Percentiles rank a stretch among this genome's conserved stretches.
These are phyloP conservation scores for Xylariaceae sp. DNA, from an alignment of 2,329 filamentous ascomycete species.

Conservation along the genomic window DNA sequence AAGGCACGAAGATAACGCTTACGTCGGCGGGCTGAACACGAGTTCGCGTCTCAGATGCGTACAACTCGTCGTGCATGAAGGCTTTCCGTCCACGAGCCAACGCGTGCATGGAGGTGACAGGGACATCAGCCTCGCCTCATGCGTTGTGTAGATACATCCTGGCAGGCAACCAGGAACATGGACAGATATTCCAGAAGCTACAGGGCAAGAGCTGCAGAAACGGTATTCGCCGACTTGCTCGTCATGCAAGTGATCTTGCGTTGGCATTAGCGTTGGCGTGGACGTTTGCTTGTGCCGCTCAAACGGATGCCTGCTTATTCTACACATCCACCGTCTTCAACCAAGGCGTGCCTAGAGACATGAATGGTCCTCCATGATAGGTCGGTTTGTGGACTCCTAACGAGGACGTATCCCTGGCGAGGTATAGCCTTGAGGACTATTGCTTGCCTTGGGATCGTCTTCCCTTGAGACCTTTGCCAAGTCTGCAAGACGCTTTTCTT, in stretches of 20 bases:
- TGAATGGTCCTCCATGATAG: too few relatives aligned
- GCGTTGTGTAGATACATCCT: not conserved
- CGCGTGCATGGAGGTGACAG: slow-evolving; percentile 2
- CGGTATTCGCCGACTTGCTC: slow-evolving; percentile 12
- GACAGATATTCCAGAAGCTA: not conserved
- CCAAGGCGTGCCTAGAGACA: too few relatives aligned
- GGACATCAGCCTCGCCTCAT: not conserved
- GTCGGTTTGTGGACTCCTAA: too few relatives aligned
- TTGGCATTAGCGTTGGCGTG: slow-evolving; percentile 19
- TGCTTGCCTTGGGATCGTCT: slow-evolving; percentile 12
- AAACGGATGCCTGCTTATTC: slow-evolving; percentile 4
- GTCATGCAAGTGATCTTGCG: slow-evolving; percentile 20
- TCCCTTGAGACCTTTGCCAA: slow-evolving; percentile 15
- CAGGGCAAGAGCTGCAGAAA: slow-evolving; percentile 12
- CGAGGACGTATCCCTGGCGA: not conserved
- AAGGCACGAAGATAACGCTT: slow-evolving; percentile 1
- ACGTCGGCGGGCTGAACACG: slow-evolving; percentile 9
- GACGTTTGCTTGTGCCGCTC: not conserved
- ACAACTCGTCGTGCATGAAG: slow-evolving; percentile 5
- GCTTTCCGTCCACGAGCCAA: not conserved
- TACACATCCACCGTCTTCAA: not conserved
- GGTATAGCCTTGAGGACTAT: slow-evolving; percentile 8
- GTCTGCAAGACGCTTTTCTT: slow-evolving; percentile 21
- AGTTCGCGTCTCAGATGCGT: slow-evolving; percentile 11
- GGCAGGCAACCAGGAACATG: not conserved